These are phyloP conservation scores for Alloteropsis semialata DNA, from an alignment of 176 grass and related monocot species.

Conservation along the genomic window DNA sequence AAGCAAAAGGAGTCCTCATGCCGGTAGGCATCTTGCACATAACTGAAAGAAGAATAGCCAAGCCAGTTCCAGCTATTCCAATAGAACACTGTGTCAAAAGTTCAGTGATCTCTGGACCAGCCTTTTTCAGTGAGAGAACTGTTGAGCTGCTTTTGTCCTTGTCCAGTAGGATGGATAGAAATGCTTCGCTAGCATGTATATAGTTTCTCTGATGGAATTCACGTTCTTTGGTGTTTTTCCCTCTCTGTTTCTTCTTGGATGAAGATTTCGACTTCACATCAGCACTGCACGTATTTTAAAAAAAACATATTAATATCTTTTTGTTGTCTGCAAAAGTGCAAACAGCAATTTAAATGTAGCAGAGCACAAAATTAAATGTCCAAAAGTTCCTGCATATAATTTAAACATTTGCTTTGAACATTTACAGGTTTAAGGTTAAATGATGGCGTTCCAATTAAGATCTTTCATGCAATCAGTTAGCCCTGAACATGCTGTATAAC, in stretches of 20 bases:
- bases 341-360: neutral
- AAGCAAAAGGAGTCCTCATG: constrained; percentile 48
- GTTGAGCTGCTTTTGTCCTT: constrained; percentile 37
- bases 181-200: constrained; percentile 72
- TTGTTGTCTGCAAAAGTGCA: neutral
- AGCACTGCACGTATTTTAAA: constrained; percentile 30
- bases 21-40: constrained; percentile 53
- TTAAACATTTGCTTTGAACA: too few relatives aligned
- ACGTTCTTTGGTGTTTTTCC: constrained; percentile 52
- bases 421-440: constrained; percentile 10
- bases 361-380: neutral
- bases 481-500: neutral
- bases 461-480: constrained; percentile 25
- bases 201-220: constrained; percentile 66
- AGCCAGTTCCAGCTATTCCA: constrained; percentile 81
- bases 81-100: constrained; percentile 81
- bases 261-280: constrained; percentile 47
- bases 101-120: constrained; percentile 58
- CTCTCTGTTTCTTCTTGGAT: constrained; percentile 79
- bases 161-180: constrained; percentile 78
- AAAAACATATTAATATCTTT: neutral
- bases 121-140: constrained; percentile 66
- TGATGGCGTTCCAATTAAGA: neutral
- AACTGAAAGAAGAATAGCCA: constrained; percentile 86
- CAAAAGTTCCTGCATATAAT: neutral